A percentile compares a stretch with the other conserved stretches of the same genome.
Conservation (phyloP, 495 filamentous ascomycete species). For the Cetradonia linearis region DNA sequence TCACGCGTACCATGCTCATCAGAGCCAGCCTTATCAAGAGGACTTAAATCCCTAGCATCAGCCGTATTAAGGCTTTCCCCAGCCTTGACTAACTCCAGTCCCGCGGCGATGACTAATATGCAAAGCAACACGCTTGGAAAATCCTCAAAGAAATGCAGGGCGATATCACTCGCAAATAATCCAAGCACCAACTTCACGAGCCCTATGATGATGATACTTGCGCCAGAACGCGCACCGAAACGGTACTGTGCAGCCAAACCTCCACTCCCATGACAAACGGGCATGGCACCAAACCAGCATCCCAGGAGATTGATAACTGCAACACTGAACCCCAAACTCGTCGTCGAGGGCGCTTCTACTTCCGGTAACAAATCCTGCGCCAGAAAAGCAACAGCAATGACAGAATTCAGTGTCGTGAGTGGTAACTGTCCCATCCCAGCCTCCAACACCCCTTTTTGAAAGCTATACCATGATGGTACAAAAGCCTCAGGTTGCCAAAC, state of each 20-base stretch:
- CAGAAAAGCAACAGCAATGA: conserved; percentile 73
- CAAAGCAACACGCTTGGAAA: conserved; percentile 71
- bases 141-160: conserved; percentile 52
- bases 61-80: conserved; percentile 69
- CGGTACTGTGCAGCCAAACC: conserved; percentile 81
- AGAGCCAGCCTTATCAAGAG: not conserved
- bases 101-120: conserved; percentile 81
- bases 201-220: conserved; percentile 71
- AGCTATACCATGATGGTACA: conserved; percentile 38
- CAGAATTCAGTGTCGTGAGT: conserved; percentile 80
- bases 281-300: conserved; percentile 91
- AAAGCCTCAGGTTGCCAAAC: conserved; percentile 41
- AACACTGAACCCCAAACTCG: conserved; percentile 69
- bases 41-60: conserved; percentile 50
- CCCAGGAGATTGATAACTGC: conserved; percentile 71
- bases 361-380: conserved; percentile 63
- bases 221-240: conserved; percentile 81
- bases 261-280: conserved; percentile 86
- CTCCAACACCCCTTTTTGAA: conserved; percentile 40
- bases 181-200: conserved; percentile 66
- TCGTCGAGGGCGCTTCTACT: conserved; percentile 53
- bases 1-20: not conserved
- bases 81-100: conserved; percentile 72
- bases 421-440: conserved; percentile 77
- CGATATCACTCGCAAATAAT: conserved; percentile 55